Percentiles rank a stretch among this genome's conserved stretches.
These are phyloP conservation scores for Lotus japonicus DNA, from an alignment of 306 rosid genomes.

Conservation along the genomic window DNA sequence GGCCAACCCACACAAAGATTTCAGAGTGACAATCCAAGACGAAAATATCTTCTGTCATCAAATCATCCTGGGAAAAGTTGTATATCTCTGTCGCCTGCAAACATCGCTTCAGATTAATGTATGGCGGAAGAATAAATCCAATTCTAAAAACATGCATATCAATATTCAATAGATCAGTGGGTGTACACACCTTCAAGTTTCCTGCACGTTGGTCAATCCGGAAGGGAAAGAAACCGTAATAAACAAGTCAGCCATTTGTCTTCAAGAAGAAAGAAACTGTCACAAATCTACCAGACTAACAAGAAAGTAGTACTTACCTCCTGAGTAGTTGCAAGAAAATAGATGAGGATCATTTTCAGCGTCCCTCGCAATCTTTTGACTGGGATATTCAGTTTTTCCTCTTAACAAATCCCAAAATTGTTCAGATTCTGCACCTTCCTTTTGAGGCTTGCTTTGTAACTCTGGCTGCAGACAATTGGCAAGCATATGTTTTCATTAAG, in stretches of 20 bases:
- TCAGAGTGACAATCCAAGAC: constrained; percentile 78
- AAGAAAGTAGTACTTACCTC: constrained; percentile 41
- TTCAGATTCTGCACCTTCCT: constrained; percentile 85
- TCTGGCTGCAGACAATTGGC: constrained; percentile 72
- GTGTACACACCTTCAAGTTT: constrained; percentile 64
- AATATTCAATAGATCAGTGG: constrained; percentile 11
- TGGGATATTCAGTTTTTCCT: constrained; percentile 70
- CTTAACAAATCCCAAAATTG: constrained; percentile 89
- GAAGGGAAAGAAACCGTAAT: constrained; percentile 27
- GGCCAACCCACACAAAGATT: constrained; percentile 94
- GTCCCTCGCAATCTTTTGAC: constrained; percentile 71
- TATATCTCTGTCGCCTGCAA: constrained; percentile 80
- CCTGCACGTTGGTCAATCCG: constrained; percentile 44
- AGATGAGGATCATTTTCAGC: constrained; percentile 74
- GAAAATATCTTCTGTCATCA: constrained; percentile 94
- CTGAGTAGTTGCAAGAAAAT: constrained; percentile 67
- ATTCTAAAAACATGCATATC: background rate
- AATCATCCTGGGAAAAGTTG: constrained; percentile 95
- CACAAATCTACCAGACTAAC: constrained; percentile 17
- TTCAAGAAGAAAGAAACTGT: no score
- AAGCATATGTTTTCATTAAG: constrained; percentile 24
- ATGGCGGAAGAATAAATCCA: constrained; percentile 13
- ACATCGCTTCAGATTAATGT: constrained; percentile 29
- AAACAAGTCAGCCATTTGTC: constrained; percentile 33
- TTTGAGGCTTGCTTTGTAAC: constrained; percentile 66